Base-by-base conservation (phyloP, 179 eudicot species). In the Spinacia oleracea region DNA sequence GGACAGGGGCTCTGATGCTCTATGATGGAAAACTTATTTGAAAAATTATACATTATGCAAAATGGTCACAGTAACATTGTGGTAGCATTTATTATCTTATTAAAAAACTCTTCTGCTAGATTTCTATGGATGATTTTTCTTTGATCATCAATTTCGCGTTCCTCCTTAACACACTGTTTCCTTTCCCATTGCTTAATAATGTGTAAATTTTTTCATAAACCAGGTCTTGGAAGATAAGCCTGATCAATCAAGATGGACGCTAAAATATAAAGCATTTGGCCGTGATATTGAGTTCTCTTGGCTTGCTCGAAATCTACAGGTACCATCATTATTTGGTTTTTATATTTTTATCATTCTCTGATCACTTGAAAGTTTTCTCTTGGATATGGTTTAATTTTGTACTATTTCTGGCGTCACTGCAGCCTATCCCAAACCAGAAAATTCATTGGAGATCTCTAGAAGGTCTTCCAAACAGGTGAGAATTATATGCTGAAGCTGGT, bases 281-380 rank as follows among this genome's bases (percentile, higher is more conserved):
- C 98, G 79, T 21, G 86, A 96, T 82, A 92, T 96, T 66, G 89
- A 93, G 65, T 96, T 89, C 82, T 93, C 99, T 84, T 96, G 99
- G 99, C 95, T 93, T 86, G 93, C 98, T 81, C 89, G 96, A 68
- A 95, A 95, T 84, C 92, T 96, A 86, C 98, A 95, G 98, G 98
- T 91, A 69, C 72, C 9, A 16, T 43, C 72, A 73, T 38, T 59
- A 34, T n/a, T 46, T 40, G 0, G 23, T 21, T 53, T 40, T 45
- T 35, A 46, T 48, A 38, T 38, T 38, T 38, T 1, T 21, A 82
- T 16, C 1, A 11, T 34, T 82, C 60, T 73, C 60, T 65, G 40
- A 43, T 45, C 15, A 38, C 40, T 79, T 80, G 12, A 59, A 18
- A 46, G 38, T 23, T 80, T 43, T 56, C 27, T 67, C 15, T 16